Conservation (phyloP, 495 filamentous ascomycete species). For the Penicillium canescens region DNA sequence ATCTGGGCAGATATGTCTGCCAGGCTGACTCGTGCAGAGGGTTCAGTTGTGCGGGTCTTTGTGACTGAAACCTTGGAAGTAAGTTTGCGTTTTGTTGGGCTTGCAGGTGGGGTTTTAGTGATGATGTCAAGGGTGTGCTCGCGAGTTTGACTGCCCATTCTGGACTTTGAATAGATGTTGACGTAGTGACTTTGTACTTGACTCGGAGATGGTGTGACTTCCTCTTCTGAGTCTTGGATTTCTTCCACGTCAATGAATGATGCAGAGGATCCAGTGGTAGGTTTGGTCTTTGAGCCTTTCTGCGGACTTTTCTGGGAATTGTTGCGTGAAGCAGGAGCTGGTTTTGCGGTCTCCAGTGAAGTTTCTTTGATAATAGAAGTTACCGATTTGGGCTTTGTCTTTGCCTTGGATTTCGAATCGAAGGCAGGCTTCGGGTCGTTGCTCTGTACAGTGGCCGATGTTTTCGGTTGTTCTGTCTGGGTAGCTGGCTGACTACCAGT, state of each 20-base stretch:
- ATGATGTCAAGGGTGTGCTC: conserved; percentile 15
- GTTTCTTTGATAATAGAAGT: neutral
- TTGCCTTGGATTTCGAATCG: neutral
- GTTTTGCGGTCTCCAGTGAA: neutral
- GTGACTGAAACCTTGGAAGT: conserved; percentile 8
- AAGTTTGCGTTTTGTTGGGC: conserved; percentile 13
- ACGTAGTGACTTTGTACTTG: conserved; percentile 27
- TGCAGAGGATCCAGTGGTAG: neutral
- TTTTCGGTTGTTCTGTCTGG: neutral
- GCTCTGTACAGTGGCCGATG: neutral
- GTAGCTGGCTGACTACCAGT: neutral
- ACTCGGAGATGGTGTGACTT: conserved; percentile 36
- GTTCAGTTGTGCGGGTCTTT: neutral
- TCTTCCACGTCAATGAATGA: conserved; percentile 50
- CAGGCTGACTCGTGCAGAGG: conserved; percentile 10
- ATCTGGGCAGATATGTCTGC: conserved; percentile 59
- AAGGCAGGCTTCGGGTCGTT: neutral
- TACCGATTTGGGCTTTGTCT: conserved; percentile 5
- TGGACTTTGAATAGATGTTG: neutral
- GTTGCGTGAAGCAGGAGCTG: neutral
- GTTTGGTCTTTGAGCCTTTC: neutral
- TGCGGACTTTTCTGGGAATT: neutral
- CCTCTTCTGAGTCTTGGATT: conserved; percentile 66
- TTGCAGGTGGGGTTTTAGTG: conserved; percentile 9
- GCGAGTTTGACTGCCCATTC: neutral